phyloP scores from a whole-genome alignment of 768 basidiomycete species.

The Tylopilus balloui region DNA sequence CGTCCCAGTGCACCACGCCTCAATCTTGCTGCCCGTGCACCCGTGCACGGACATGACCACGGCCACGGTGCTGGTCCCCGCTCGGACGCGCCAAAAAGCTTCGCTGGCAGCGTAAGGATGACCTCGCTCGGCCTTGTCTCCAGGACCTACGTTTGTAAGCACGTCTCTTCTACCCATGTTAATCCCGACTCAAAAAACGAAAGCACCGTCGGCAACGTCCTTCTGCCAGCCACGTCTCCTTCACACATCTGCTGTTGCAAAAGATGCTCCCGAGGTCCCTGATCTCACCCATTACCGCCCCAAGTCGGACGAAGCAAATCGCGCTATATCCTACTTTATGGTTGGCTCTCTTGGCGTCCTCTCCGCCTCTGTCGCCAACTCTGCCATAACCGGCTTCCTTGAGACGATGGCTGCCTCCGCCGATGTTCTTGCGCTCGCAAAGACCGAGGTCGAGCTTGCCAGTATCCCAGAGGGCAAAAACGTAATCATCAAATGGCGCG shows the following conservation, averaged over 20 bases:
- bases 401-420: slow-evolving; percentile 96
- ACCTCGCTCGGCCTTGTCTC: slow-evolving; percentile 54
- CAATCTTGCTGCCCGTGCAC: slow-evolving; percentile 66
- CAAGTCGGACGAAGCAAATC: slow-evolving; percentile 59
- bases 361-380: slow-evolving; percentile 92
- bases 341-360: slow-evolving; percentile 89
- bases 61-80: slow-evolving; percentile 56
- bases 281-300: slow-evolving; percentile 83
- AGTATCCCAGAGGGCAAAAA: slow-evolving; percentile 97
- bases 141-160: slow-evolving; percentile 61
- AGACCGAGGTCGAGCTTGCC: slow-evolving; percentile 90
- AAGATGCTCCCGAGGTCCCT: slow-evolving; percentile 79
- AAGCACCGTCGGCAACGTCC: slow-evolving; percentile 49
- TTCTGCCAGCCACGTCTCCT: slow-evolving; percentile 65
- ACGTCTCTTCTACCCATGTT: slow-evolving; percentile 12
- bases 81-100: slow-evolving; percentile 58
- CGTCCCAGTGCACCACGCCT: slow-evolving; percentile 73
- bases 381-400: slow-evolving; percentile 88
- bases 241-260: slow-evolving; percentile 67
- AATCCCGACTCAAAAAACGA: slow-evolving; percentile 8
- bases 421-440: slow-evolving; percentile 95
- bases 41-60: slow-evolving; percentile 52
- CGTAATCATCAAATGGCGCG: slow-evolving; percentile 97
- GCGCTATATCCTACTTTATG: slow-evolving; percentile 85
- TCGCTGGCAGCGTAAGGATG: slow-evolving; percentile 51